Evolutionary conservation across 129 eudicot species (phyloP).

Genomic region (Helianthus tuberosus): DNA sequence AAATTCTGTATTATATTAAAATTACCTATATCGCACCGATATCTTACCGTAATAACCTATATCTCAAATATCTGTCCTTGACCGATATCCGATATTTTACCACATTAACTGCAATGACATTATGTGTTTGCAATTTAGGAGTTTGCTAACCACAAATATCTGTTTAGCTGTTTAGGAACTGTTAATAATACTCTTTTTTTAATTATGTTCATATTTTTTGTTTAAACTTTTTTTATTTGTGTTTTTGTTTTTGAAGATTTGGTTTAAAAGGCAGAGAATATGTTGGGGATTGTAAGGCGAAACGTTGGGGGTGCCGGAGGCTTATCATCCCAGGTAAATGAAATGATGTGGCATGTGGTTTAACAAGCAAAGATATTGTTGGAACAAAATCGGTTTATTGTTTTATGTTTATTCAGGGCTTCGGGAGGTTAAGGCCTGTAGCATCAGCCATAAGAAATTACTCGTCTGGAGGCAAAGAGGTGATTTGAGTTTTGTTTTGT

Average conservation of each 20-base stretch:
- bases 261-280: slow-evolving; percentile 16
- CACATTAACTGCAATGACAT: background rate
- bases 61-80: no score
- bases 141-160: background rate
- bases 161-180: background rate
- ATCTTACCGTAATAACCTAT: no score
- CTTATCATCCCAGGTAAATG: slow-evolving; percentile 34
- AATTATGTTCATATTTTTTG: no score
- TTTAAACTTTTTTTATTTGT: background rate
- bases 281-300: slow-evolving; percentile 43
- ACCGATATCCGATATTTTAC: no score
- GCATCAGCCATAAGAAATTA: slow-evolving; percentile 39
- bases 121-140: background rate
- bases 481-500: slow-evolving; percentile 26
- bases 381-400: background rate
- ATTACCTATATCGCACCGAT: no score
- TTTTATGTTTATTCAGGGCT: slow-evolving; percentile 16
- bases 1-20: no score
- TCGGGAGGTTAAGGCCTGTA: slow-evolving; percentile 40
- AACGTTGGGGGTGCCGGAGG: slow-evolving; percentile 35
- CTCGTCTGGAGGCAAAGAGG: slow-evolving; percentile 55
- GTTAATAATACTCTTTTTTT: slow-evolving; percentile 1
- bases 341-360: background rate
- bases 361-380: background rate
- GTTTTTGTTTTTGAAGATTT: slow-evolving; percentile 26